Base-by-base conservation (phyloP, 2,329 filamentous ascomycete genomes). In the Fusarium zealandicum region DNA sequence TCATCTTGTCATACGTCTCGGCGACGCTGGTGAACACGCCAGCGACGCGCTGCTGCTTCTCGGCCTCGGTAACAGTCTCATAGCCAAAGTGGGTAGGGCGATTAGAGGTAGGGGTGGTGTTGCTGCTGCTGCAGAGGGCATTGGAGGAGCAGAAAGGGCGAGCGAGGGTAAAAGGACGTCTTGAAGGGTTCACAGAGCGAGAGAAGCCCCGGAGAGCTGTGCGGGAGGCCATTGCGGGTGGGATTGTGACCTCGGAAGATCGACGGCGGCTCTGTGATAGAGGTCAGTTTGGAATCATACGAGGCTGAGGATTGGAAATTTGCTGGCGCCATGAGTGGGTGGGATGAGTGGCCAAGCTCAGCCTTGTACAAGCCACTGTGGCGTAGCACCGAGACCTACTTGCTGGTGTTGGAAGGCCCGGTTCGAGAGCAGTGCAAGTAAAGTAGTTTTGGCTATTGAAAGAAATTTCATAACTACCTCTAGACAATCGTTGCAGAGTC, bases 1-100 rank as follows among this genome's bases (percentile, higher is more conserved):
- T 99, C 95, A 99, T 99, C 59, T 88, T 89, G 75, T 99, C 95
- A 77, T 99, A 99, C 14, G 90, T 92, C 59, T 90, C 87, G 64
- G 95, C 95, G 33, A 99, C 95, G 64, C 90, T 97, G 74, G 91
- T 93, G 79, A 99, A 99, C 53, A 99, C 95, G 35, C 85, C 86
- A 55, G 90, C 90, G 33, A 97, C 93, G 81, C 78, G 74, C 63
- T 80, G 69, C 37, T 77, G 78, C 76, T 97, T 97, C 73, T 95
- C 81, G 9, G 85, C 80, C 72, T 96, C 90, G 13, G 89, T 85
- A 33, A 97, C 82, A 35, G 90, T 93, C 76, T 93, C 84, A 73
- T 92, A 97, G 44, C 93, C 93, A 74, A 97, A 97, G 77, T 96
- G 92, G 42, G 93, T 96, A 58, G 88, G 88, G 54, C 82, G 81